Base-by-base conservation (phyloP, 345 rosid genomes). In the Corchorus capsularis region DNA sequence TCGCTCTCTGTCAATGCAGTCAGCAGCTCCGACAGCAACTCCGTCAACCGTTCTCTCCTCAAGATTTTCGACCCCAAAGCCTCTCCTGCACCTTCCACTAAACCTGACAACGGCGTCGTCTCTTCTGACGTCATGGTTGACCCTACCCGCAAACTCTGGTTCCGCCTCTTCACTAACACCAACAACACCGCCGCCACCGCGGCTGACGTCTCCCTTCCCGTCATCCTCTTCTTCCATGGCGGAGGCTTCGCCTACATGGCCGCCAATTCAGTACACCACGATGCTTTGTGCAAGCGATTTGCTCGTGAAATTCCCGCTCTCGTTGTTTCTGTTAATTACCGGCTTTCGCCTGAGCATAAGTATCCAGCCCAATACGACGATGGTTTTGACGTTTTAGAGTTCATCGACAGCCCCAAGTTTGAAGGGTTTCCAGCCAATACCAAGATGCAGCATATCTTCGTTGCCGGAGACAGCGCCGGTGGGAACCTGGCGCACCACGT, bases 401-500 rank as follows among this genome's bases (percentile, higher is more conserved):
- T 71, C 70, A 75, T 86, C 1, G 88, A 83, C 34, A 32, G 19
- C 63, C 17, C 63, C 0, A 45, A 46, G 0, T 41, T 79, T 4
- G 37, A 73, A 8, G 68, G 60, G 1, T 43, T 80, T 17, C 79
- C 81, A 0, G 20, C 46, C 49, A 86, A 75, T 0, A 64, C 67
- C 22, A 50, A 62, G 17, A 63, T 27, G 27, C 27, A n/a, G 27
- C 27, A n/a, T 13, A 73, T 82, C 54, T 85, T 76, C n/a, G 35
- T 83, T 3, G 75, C 77, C 4, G 88, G 86, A 46, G 88, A 85
- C 64, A 83, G 85, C 52, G 81, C 86, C 8, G 86, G 86, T 0
- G 88, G 83, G 4, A 85, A 85, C 76, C 7, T 85, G 57, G 88
- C 86, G 0, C 88, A 85, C 54, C 80, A 85, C 14, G 69, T 85